Percentiles rank a stretch among this genome's conserved stretches.
phyloP scores from a whole-genome alignment of 441 rosid genomes.

The Adansonia grandidieri region DNA sequence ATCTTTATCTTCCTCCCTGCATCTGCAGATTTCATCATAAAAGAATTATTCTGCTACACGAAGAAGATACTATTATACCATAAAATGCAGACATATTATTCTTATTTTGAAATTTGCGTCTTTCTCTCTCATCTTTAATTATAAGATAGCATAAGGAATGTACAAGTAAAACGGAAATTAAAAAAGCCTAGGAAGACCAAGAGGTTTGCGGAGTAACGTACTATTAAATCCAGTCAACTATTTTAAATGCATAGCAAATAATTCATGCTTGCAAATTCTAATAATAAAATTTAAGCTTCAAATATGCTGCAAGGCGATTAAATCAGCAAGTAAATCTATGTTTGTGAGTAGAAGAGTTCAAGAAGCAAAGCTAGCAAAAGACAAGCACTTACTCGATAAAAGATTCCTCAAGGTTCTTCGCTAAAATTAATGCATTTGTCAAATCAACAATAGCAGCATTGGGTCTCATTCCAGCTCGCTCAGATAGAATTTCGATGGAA shows the following conservation, averaged over 20 bases:
- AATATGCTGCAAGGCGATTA: background rate
- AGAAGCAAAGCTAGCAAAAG: conserved; percentile 10
- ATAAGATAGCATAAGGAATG: background rate
- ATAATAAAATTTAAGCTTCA: background rate
- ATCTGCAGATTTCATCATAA: conserved; percentile 51
- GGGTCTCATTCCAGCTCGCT: conserved; percentile 87
- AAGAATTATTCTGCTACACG: conserved; percentile 19
- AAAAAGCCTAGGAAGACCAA: background rate
- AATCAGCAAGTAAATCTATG: background rate
- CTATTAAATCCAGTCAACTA: background rate
- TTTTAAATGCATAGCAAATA: conserved; percentile 6
- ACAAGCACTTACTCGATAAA: conserved; percentile 70
- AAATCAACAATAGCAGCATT: conserved; percentile 87
- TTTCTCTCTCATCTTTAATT: background rate
- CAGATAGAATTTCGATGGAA: conserved; percentile 87
- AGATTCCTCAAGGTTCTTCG: conserved; percentile 86
- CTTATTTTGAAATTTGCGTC: background rate
- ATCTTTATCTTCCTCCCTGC: conserved; percentile 91
- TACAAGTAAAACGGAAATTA: background rate
- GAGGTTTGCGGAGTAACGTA: background rate
- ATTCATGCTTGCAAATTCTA: background rate
- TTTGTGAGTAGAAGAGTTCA: conserved; percentile 1
- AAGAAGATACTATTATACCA: background rate
- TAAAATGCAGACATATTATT: background rate
- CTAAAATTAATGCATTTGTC: conserved; percentile 75